Base-by-base conservation (phyloP, 257 asterid species). In the Thymus mandschuricus region DNA sequence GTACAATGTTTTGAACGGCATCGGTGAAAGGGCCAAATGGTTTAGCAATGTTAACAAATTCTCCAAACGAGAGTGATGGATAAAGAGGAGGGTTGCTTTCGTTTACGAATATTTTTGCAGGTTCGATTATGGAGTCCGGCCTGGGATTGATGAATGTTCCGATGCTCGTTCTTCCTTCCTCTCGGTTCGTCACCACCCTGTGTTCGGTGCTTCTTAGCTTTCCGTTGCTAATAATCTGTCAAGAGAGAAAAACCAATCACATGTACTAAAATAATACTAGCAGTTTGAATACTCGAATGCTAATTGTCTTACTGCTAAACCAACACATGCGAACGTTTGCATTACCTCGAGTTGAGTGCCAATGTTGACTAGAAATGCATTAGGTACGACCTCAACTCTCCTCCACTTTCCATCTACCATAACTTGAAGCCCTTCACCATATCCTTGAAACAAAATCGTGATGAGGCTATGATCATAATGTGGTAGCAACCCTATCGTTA, bases 401-500 rank as follows among this genome's bases (percentile, higher is more conserved):
- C 79, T 71, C 96, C 96, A 90, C 10, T 81, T 43, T 5, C 78
- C 95, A 72, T 80, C 82, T 35, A 81, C 75, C 38, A 85, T 15
- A 38, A 84, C 69, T 65, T 90, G 91, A 68, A 90, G 91, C 6
- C 95, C 96, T 15, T 77, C 73, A 8, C 76, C 76, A 62, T 57
- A 33, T 21, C 84, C 73, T 72, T 90, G 92, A 35, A 70, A 81
- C 66, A 87, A 21, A 49, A 84, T 56, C 34, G 82, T 90, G 6
- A 87, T 61, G 71, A 87, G 81, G 78, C 82, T 80, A 21, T 87
- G 95, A 60, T 90, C 91, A 5, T 79, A 63, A 59, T 90, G 96
- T 21, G 66, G 78, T 9, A 83, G 76, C 76, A 82, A 7, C 27
- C 91, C 96, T 40, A 86, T 27, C 2, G 91, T 76, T 54, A 73